Conservation (phyloP, 2,329 filamentous ascomycete genomes). For the Diaporthe vexans region DNA sequence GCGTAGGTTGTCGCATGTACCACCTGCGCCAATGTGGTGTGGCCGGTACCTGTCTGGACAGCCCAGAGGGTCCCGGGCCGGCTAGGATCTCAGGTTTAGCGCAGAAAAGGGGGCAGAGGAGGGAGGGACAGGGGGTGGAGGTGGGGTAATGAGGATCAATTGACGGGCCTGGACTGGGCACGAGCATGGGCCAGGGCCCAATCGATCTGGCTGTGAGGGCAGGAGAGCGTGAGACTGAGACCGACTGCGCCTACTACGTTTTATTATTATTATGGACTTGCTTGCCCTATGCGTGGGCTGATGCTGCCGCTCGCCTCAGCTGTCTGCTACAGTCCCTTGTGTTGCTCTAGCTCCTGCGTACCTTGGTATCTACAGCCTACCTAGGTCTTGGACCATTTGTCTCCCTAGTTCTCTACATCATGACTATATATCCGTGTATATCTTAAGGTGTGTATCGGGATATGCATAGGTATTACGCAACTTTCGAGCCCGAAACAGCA, state of each 20-base stretch:
- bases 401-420: background rate
- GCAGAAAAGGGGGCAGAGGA: conserved; percentile 21
- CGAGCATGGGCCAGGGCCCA: background rate
- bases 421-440: background rate
- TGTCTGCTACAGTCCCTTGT: background rate
- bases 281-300: background rate
- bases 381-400: no score
- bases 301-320: background rate
- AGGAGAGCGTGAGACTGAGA: conserved; percentile 4
- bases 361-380: background rate
- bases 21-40: background rate
- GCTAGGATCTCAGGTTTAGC: conserved; percentile 19
- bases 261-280: background rate
- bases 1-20: conserved; percentile 12
- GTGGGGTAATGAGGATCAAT: conserved; percentile 31
- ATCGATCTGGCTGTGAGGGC: background rate
- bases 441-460: no score
- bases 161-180: conserved; percentile 9
- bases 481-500: no score
- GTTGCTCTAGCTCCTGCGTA: no score
- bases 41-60: background rate
- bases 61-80: background rate
- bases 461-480: no score
- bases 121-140: conserved; percentile 14
- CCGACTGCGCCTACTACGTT: background rate